Base-by-base conservation (phyloP, 169 alveolate species). In the Miamiensis avidus region DNA sequence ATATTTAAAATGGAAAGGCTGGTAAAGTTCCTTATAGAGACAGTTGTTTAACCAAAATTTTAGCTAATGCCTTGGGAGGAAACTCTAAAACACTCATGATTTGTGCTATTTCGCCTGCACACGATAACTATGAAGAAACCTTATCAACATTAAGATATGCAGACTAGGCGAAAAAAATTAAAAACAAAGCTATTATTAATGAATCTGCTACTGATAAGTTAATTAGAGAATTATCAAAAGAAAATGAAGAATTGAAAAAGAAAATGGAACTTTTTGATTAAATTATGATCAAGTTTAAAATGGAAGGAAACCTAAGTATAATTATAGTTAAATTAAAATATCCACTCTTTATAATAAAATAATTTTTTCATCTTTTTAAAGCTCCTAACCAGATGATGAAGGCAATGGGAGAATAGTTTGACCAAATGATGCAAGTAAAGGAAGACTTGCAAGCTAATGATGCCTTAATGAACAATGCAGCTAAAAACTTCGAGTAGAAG, bases 51-150 rank as follows among this genome's bases (percentile, higher is more conserved):
- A 98, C 99, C 34, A 93, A 98, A 84, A 95, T 98, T 74, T 89
- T 98, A 75, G 91, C 94, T 89, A 96, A 96, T 78, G 99, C 99
- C 25, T 90, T 97, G 25, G 99, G 99, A 49, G 99, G 99, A 1
- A 94, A 95, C 84, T 89, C 96, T 28, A 95, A 96, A 87, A 96
- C 99, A 6, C 86, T 96, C 27, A 97, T 97, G 98, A 92, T 97
- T 31, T 96, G 98, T 86, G 98, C 98, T 29, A 88, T 96, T 31
- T 89, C 96, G 65, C 98, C 99, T n/a, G 98, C 98, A 25, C 82
- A 86, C 28, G 93, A 90, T 76, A 96, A 96, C 78, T 97, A 95
- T 89, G 97, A 95, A 75, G 99, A 97, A 85, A 97, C 98, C 30
- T 88, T 95, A 31, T 74, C 94, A 72, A 97, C 99, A 0, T 93